These are phyloP conservation scores for Nannochloris sp. DNA, from an alignment of 139 green algal genomes.

Conservation along the genomic window DNA sequence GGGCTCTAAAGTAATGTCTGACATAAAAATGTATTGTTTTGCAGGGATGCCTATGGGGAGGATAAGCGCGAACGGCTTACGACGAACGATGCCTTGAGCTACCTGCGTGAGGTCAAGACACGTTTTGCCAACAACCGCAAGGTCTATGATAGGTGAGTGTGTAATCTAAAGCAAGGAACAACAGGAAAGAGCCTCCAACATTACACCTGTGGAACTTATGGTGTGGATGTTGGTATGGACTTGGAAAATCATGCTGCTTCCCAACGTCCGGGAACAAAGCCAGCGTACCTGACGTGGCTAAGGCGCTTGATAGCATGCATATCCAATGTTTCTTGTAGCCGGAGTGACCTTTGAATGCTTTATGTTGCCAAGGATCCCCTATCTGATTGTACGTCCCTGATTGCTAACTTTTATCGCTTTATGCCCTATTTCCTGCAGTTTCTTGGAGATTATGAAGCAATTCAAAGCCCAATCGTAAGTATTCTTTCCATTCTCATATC, in stretches of 20 bases:
- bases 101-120: constrained; percentile 77
- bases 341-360: neutral
- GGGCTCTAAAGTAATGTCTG: too few relatives aligned
- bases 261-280: too few relatives aligned
- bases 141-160: constrained; percentile 33
- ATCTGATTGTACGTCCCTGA: neutral
- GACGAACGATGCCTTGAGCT: constrained; percentile 71
- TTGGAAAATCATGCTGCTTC: too few relatives aligned
- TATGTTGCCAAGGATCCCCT: neutral
- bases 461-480: constrained; percentile 90
- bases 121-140: constrained; percentile 37
- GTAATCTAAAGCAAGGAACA: neutral
- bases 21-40: too few relatives aligned
- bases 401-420: too few relatives aligned
- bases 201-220: too few relatives aligned
- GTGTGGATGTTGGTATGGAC: too few relatives aligned
- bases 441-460: constrained; percentile 99
- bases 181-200: too few relatives aligned
- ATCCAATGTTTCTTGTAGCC: neutral
- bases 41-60: constrained; percentile 4
- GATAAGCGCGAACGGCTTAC: constrained; percentile 43
- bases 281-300: too few relatives aligned
- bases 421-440: constrained; percentile 87
- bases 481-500: neutral
- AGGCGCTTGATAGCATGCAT: too few relatives aligned